Percentiles rank a stretch among this genome's conserved stretches.
These are phyloP conservation scores for Phytophthora niederhauseri DNA, from an alignment of 352 stramenopile genomes.

Conservation along the genomic window DNA sequence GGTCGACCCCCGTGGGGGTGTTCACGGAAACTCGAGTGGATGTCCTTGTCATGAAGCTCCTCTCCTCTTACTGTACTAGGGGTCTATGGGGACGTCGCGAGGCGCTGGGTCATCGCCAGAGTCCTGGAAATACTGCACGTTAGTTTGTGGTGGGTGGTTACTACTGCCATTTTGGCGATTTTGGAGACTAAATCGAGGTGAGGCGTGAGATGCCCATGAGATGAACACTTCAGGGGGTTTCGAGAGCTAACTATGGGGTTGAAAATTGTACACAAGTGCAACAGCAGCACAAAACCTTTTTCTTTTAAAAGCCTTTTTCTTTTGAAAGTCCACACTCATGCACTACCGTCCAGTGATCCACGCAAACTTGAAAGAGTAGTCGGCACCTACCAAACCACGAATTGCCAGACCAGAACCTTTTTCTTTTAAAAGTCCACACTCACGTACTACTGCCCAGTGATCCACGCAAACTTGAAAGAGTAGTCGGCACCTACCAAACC, in stretches of 20 bases:
- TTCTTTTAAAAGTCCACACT: too few relatives aligned
- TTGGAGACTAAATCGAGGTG: conserved; percentile 4
- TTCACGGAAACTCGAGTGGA: conserved; percentile 18
- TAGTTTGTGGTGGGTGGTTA: not conserved
- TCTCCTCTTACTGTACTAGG: too few relatives aligned
- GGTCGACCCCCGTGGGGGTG: not conserved
- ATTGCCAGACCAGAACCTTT: not conserved
- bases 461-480: conserved; percentile 31
- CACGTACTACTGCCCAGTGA: not conserved
- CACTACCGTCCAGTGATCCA: conserved; percentile 15
- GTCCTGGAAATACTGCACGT: not conserved
- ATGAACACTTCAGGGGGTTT: not conserved
- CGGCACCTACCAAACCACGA: conserved; percentile 17
- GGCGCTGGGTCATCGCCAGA: conserved; percentile 16
- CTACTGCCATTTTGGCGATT: not conserved
- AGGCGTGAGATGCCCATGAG: not conserved
- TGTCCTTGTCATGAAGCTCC: conserved; percentile 21
- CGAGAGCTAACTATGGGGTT: not conserved
- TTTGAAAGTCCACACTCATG: too few relatives aligned
- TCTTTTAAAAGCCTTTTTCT: too few relatives aligned
- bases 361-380: conserved; percentile 33
- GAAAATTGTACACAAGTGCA: not conserved
- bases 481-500: conserved; percentile 27
- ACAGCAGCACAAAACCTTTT: too few relatives aligned
- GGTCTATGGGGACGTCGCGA: not conserved